Percentiles rank a stretch among this genome's conserved stretches.
Conservation (phyloP, 108 stramenopile genomes). For the Cyclotella choctawhatcheeana region DNA sequence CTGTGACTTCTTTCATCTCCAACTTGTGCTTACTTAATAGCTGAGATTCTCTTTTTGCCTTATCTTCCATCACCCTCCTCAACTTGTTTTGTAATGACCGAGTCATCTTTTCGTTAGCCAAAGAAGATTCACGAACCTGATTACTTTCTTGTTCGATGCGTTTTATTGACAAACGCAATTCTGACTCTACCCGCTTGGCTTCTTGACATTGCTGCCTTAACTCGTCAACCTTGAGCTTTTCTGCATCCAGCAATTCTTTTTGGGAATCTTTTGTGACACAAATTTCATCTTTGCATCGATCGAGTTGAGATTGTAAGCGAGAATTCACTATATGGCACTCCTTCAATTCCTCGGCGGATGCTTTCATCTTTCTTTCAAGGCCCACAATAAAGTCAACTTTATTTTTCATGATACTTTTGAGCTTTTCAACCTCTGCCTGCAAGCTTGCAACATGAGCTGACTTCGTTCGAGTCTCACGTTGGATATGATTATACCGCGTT, state of each 20-base stretch:
- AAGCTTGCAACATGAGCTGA: slow-evolving; percentile 12
- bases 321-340: slow-evolving; percentile 18
- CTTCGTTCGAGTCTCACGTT: neutral
- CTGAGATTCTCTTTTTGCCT: slow-evolving; percentile 9
- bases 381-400: slow-evolving; percentile 20
- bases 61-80: slow-evolving; percentile 7
- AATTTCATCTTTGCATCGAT: slow-evolving; percentile 23
- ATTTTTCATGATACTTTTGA: slow-evolving; percentile 8
- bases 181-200: slow-evolving; percentile 22
- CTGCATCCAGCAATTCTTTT: slow-evolving; percentile 18
- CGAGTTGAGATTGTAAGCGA: slow-evolving; percentile 28
- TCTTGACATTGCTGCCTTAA: slow-evolving; percentile 23
- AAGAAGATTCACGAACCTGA: slow-evolving; percentile 8
- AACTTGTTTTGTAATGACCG: slow-evolving; percentile 31
- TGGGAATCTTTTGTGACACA: slow-evolving; percentile 6
- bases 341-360: slow-evolving; percentile 19
- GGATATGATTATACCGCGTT: slow-evolving; percentile 1
- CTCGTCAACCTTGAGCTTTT: slow-evolving; percentile 13
- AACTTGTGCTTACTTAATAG: slow-evolving; percentile 15
- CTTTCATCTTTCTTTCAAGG: slow-evolving; percentile 29
- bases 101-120: slow-evolving; percentile 8
- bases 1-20: slow-evolving; percentile 24
- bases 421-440: slow-evolving; percentile 2
- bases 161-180: slow-evolving; percentile 13
- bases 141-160: slow-evolving; percentile 10